phyloP scores from a whole-genome alignment of 2,329 filamentous ascomycete genomes.

The Fusarium ambrosium region DNA sequence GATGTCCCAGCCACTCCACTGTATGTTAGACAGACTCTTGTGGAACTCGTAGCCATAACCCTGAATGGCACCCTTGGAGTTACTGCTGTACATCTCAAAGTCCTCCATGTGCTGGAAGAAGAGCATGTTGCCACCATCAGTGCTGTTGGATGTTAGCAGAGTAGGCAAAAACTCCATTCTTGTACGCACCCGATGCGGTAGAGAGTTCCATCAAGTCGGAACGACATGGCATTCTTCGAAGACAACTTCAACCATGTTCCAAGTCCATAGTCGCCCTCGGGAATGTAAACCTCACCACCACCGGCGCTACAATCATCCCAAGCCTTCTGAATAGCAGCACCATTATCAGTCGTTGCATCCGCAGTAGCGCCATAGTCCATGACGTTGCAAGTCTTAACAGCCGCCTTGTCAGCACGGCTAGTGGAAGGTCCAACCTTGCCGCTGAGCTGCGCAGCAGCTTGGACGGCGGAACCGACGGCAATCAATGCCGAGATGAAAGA shows the following conservation, averaged over 20 bases:
- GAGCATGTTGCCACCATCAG: slow-evolving; percentile 34
- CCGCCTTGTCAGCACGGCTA: slow-evolving; percentile 22
- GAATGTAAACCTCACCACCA: slow-evolving; percentile 38
- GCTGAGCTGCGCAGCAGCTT: slow-evolving; percentile 39
- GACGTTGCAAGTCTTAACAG: slow-evolving; percentile 39
- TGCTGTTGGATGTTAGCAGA: slow-evolving; percentile 10
- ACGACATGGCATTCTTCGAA: slow-evolving; percentile 35
- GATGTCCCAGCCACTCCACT: rapidly evolving
- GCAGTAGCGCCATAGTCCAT: slow-evolving; percentile 34
- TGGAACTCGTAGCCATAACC: slow-evolving; percentile 38
- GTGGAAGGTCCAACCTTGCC: slow-evolving; percentile 37
- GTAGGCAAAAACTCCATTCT: rapidly evolving
- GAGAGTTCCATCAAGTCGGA: slow-evolving; percentile 36
- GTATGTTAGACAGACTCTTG: slow-evolving; percentile 1
- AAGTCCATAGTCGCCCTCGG: slow-evolving; percentile 36
- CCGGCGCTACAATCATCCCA: slow-evolving; percentile 31
- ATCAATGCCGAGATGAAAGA: slow-evolving; percentile 32
- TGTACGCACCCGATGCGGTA: slow-evolving; percentile 34
- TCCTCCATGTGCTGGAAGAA: slow-evolving; percentile 38
- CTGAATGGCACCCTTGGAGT: slow-evolving; percentile 38
- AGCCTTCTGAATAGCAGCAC: slow-evolving; percentile 32
- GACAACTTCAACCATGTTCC: slow-evolving; percentile 33
- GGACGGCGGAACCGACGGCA: slow-evolving; percentile 28
- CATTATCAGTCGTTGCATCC: slow-evolving; percentile 29
- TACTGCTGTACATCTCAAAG: slow-evolving; percentile 42